Evolutionary conservation across 2,329 filamentous ascomycete genomes (phyloP).

Genomic region (Arthroderma sp.): DNA sequence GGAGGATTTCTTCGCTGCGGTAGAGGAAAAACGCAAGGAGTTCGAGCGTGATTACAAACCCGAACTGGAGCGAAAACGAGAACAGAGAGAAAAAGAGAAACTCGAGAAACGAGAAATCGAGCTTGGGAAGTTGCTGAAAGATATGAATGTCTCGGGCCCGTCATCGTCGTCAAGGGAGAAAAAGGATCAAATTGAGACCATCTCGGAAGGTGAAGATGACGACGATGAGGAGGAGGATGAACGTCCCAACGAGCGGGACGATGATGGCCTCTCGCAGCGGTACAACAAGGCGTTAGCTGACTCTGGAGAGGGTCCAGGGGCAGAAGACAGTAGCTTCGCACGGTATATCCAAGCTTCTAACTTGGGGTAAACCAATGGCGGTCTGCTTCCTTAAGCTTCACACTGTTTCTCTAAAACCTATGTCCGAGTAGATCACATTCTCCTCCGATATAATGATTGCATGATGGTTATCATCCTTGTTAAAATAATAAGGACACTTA

Average conservation of each 20-base stretch:
- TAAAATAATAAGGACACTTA: too few species aligned
- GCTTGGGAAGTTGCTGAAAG: conserved; percentile 84
- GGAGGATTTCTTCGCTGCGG: conserved; percentile 84
- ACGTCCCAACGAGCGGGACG: conserved; percentile 32
- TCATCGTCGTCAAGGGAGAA: conserved; percentile 11
- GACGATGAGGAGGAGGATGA: conserved; percentile 43
- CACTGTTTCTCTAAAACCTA: too few species aligned
- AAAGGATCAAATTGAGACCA: conserved; percentile 31
- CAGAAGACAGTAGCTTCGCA: conserved; percentile 41
- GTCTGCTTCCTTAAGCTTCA: too few species aligned
- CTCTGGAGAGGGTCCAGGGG: conserved; percentile 24
- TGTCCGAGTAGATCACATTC: background rate
- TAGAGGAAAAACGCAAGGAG: conserved; percentile 74
- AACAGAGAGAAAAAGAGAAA: conserved; percentile 65
- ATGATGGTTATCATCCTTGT: background rate
- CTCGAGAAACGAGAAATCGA: conserved; percentile 62
- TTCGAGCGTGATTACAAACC: conserved; percentile 86
- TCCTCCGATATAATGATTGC: background rate
- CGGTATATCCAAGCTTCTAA: conserved; percentile 31
- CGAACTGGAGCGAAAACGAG: conserved; percentile 67
- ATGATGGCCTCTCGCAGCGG: conserved; percentile 57
- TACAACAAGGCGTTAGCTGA: conserved; percentile 65
- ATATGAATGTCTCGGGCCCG: conserved; percentile 55
- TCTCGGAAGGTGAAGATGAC: conserved; percentile 41
- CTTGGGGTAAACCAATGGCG: background rate